Percentiles rank a stretch among this genome's conserved stretches.
Conservation (phyloP, 2,329 filamentous ascomycete species). For the Diaporthe vaccinii region DNA sequence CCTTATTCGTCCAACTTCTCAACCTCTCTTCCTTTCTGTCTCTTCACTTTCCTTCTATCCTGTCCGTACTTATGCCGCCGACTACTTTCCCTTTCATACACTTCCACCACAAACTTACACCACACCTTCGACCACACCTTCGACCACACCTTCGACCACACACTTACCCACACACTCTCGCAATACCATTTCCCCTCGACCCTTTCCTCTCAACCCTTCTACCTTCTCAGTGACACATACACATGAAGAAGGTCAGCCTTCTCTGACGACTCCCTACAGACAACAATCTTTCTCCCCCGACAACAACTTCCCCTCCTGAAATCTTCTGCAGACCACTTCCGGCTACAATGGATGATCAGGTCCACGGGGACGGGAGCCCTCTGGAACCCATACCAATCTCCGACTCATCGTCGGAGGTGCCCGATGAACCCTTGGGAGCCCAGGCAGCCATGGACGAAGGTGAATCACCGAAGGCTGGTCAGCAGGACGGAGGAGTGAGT, state of each 20-base stretch:
- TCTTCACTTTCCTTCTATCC: not conserved
- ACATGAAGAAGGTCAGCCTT: too few species aligned
- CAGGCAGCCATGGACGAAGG: too few species aligned
- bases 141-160: not conserved
- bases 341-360: conserved; percentile 8
- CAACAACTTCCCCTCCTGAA: not conserved
- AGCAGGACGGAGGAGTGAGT: too few species aligned
- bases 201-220: not conserved
- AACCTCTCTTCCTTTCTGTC: not conserved
- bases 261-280: not conserved
- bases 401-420: too few species aligned
- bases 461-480: too few species aligned
- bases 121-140: not conserved
- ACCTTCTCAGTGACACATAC: not conserved
- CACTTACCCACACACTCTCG: not conserved
- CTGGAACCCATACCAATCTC: too few species aligned
- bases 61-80: not conserved
- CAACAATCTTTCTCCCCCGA: not conserved
- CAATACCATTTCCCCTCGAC: not conserved
- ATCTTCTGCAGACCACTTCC: not conserved
- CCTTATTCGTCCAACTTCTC: not conserved
- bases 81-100: not conserved
- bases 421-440: too few species aligned
- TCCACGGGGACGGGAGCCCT: not conserved
- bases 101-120: not conserved